Evolutionary conservation across 768 basidiomycete species (phyloP), one percentile per base, ranked within the genome.

Genomic region (Hygrophorus russula): DNA sequence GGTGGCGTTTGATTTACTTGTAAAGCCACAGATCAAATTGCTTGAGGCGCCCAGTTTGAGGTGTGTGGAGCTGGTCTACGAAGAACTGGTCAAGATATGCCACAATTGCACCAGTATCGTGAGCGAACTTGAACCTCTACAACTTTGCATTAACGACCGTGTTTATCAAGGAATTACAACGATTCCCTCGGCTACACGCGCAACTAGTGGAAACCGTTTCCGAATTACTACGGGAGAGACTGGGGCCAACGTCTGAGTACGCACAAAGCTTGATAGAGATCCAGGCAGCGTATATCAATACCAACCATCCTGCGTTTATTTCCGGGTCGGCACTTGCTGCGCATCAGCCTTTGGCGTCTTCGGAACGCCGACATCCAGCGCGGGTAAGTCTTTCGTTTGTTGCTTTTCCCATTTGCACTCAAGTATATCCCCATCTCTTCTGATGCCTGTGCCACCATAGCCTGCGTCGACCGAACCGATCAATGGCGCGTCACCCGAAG

Each of bases 211-310:
- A 99, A 59, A 87, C 85, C 12, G 90, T 99, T n/a, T 96, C 92
- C 0, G 96, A 98, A 54, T 73, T 99, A 12, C 67, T 99, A 30
- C 78, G 92, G 39, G 96, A 99, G 62, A 81, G 96, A 5, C 74
- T 99, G 11, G 93, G 93, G 1, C 96, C 96, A 1, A 96, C 96
- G 0, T 91, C 89, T 2, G 86, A 92, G n/a, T 98, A 98, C 60
- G 84, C 93, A 0, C 86, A 90, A 52, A 92, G 88, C 56, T 69
- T 99, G 54, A 97, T 99, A 53, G 79, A 83, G 53, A 99, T 99
- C 39, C 96, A 99, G 62, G 91, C 91, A 1, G 93, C 96, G 9
- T 99, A 99, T 59, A 98, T 99, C 71, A 99, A 99, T 61, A 98
- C 93, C 45, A 98, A 98, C 60, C 96, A 99, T 59, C 96, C 96